Evolutionary conservation across 768 basidiomycete genomes (phyloP), one percentile per base, ranked within the genome.

Genomic region (Wakefieldia striispora): DNA sequence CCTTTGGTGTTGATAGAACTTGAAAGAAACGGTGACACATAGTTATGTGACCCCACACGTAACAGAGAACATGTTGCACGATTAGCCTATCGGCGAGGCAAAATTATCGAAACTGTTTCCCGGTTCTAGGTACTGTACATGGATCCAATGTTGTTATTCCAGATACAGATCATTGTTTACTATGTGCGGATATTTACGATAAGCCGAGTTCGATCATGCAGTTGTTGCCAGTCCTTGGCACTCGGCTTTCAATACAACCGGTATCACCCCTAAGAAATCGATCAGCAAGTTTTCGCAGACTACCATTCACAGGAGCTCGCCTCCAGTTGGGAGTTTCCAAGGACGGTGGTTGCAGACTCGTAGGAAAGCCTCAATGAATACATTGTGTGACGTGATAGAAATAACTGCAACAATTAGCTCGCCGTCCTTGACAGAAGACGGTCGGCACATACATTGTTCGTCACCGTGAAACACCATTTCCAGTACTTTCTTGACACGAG

Each of bases 371-470:
- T 75, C 74, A 37, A 85, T 84, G 52, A 83, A 77, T 1, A 79
- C 83, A 16, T 79, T 73, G 59, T 90, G 87, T 1, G 81, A 77
- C 1, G 84, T 84, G 50, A 87, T 76, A 4, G 84, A 82, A 16
- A 88, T 76, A 54, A 78, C 87, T 88, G 34, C 23, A 47, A 29
- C 13, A 31, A 11, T 50, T 29, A 43, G 37, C 35, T 11, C 5
- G 39, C 14, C 34, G 33, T 7, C 23, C 38, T 10, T 23, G 8
- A 12, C 17, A 8, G 14, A 41, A 40, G 49, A 35, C 14, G 19
- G 34, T 33, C 6, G 11, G 11, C 8, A 69, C 82, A 41, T 59
- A 85, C 86, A 80, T 12, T 73, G 73, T 5, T 70, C 63, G 35
- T 79, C 73, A 1, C 70, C 58, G 9, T 69, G 64, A 53, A 88